Conservation (phyloP, 148 eudicot species). For the Drosera capensis region DNA sequence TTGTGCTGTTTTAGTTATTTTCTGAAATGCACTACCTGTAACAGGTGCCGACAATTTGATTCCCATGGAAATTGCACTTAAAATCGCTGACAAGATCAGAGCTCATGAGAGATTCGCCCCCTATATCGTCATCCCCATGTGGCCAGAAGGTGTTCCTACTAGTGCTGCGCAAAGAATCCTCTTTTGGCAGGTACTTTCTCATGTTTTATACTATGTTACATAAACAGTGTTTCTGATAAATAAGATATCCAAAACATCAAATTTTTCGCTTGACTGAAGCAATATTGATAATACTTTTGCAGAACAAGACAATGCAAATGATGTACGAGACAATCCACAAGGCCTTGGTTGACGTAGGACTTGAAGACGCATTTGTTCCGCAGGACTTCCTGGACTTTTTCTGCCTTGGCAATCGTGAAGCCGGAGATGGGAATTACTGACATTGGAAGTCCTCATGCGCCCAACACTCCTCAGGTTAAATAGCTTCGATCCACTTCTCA, state of each 20-base stretch:
- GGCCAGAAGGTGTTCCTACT: slow-evolving; percentile 96
- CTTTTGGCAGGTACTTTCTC: slow-evolving; percentile 68
- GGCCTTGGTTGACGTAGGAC: slow-evolving; percentile 80
- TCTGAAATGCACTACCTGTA: slow-evolving; percentile 6
- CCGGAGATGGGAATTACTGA: slow-evolving; percentile 13
- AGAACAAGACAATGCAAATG: slow-evolving; percentile 98
- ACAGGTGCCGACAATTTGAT: slow-evolving; percentile 94
- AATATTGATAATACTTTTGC: slow-evolving; percentile 17
- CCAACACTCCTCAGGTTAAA: slow-evolving; percentile 79
- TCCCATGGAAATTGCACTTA: slow-evolving; percentile 89
- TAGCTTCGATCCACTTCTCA: too few relatives aligned
- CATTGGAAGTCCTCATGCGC: slow-evolving; percentile 20
- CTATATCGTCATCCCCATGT: slow-evolving; percentile 87
- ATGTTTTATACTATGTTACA: not conserved
- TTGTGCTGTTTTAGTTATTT: too few relatives aligned
- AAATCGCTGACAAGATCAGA: slow-evolving; percentile 74
- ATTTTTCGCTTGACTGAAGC: too few relatives aligned
- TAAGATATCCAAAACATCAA: too few relatives aligned
- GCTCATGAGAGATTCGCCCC: slow-evolving; percentile 84
- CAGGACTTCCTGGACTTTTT: slow-evolving; percentile 83
- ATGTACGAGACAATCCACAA: slow-evolving; percentile 84
- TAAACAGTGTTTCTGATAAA: not conserved
- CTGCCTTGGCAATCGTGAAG: slow-evolving; percentile 95
- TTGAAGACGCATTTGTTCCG: slow-evolving; percentile 56
- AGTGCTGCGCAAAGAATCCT: slow-evolving; percentile 76